Conservation (phyloP, 2,329 filamentous ascomycete genomes). For the Dactylellina cionopaga region DNA sequence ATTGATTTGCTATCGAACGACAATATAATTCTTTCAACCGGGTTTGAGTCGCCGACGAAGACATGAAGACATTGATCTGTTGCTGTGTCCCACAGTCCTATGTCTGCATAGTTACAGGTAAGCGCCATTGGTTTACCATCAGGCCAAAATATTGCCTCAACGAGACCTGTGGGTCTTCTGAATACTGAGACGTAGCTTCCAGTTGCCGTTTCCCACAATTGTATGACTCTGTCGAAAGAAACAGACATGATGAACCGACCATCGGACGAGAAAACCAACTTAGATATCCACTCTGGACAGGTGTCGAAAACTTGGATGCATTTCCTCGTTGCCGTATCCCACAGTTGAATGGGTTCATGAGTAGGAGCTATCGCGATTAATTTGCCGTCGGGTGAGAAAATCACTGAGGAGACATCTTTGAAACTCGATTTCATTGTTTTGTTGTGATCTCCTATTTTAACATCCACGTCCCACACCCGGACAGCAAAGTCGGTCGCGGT, state of each 20-base stretch:
- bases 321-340: too few species aligned
- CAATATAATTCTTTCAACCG: not conserved
- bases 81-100: not conserved
- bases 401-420: not conserved
- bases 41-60: not conserved
- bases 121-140: not conserved
- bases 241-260: not conserved
- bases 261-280: not conserved
- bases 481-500: not conserved
- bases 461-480: not conserved
- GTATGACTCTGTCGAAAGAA: not conserved
- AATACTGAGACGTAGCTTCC: not conserved
- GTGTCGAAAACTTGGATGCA: too few species aligned
- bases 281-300: too few species aligned
- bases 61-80: not conserved
- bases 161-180: not conserved
- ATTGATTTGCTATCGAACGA: not conserved
- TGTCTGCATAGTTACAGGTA: not conserved
- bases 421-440: too few species aligned
- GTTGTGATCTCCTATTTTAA: too few species aligned
- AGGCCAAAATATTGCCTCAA: not conserved
- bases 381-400: slow-evolving; percentile 74
- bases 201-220: not conserved
- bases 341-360: too few species aligned
- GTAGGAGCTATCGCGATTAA: slow-evolving; percentile 17